Conservation (phyloP, 1,139 yeast genomes). For the Hanseniaspora sp. region DNA sequence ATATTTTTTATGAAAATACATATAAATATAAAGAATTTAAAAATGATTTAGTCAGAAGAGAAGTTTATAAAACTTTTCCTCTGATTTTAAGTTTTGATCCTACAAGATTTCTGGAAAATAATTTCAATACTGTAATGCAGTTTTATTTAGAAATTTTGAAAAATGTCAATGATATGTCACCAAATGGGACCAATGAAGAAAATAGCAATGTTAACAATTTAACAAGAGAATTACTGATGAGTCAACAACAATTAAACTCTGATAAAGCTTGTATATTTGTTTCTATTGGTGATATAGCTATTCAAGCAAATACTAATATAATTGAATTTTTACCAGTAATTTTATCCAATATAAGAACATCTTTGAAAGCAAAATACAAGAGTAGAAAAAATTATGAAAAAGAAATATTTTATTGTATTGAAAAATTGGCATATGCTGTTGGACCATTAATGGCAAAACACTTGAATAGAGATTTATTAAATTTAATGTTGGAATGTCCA, state of each 20-base stretch:
- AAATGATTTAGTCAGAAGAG: constrained; percentile 63
- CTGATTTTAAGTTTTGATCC: constrained; percentile 71
- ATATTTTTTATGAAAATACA: constrained; percentile 65
- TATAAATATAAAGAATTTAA: constrained; percentile 69
- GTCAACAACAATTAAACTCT: constrained; percentile 17
- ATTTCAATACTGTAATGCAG: constrained; percentile 67
- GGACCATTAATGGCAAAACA: constrained; percentile 94
- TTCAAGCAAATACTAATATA: constrained; percentile 76
- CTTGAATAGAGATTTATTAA: constrained; percentile 69
- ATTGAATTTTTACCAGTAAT: constrained; percentile 83
- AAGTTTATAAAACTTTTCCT: constrained; percentile 73
- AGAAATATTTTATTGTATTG: constrained; percentile 80
- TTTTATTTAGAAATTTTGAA: constrained; percentile 71
- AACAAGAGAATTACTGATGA: constrained; percentile 9
- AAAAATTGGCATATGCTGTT: constrained; percentile 75
- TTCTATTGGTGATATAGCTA: constrained; percentile 78
- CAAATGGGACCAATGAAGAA: constrained; percentile 1
- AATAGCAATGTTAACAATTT: constrained; percentile 19
- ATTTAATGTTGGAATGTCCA: constrained; percentile 71
- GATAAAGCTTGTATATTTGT: constrained; percentile 69
- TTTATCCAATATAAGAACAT: constrained; percentile 71
- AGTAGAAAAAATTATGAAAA: constrained; percentile 67
- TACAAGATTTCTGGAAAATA: constrained; percentile 64
- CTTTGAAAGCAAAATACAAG: constrained; percentile 58
- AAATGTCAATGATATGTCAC: constrained; percentile 37